Evolutionary conservation across 2,329 filamentous ascomycete genomes (phyloP).

Genomic region (Calonectria leucothoes): DNA sequence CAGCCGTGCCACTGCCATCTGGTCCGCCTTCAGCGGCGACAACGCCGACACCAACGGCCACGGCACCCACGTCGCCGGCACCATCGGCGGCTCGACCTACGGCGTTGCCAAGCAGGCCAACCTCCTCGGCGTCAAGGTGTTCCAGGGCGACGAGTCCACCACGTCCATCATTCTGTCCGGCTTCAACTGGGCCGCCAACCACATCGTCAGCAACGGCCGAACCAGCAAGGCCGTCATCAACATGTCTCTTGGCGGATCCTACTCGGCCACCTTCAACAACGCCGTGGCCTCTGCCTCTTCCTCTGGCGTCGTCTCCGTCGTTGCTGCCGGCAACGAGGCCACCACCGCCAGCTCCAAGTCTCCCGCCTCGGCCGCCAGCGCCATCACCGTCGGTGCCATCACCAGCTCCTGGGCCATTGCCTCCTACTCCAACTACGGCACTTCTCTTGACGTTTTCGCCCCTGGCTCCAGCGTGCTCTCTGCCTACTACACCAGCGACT

Average conservation of each 20-base stretch:
- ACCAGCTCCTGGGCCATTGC: conserved; percentile 53
- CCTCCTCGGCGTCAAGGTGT: conserved; percentile 60
- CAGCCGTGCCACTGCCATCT: conserved; percentile 57
- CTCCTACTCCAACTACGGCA: conserved; percentile 64
- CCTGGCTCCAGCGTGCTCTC: conserved; percentile 60
- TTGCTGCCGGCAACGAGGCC: conserved; percentile 67
- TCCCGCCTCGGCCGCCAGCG: conserved; percentile 46
- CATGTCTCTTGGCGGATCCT: conserved; percentile 65
- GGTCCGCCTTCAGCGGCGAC: conserved; percentile 39
- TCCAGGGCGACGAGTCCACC: conserved; percentile 43
- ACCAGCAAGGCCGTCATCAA: conserved; percentile 58
- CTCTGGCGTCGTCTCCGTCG: conserved; percentile 61
- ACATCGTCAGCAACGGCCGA: conserved; percentile 55
- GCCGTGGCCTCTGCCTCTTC: conserved; percentile 58
- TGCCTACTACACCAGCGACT: conserved; percentile 59
- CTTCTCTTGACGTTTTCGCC: conserved; percentile 61
- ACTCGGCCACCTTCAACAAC: conserved; percentile 60
- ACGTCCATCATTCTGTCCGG: conserved; percentile 48
- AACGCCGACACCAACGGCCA: conserved; percentile 51
- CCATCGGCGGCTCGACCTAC: conserved; percentile 49
- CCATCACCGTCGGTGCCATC: conserved; percentile 50
- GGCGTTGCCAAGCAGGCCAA: conserved; percentile 58
- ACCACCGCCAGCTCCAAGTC: conserved; percentile 39
- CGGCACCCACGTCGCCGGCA: conserved; percentile 55
- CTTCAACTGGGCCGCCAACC: conserved; percentile 56